A percentile compares a stretch with the other conserved stretches of the same genome.
Evolutionary conservation across 73 alveolate genomes (phyloP).

Genomic region (Breviolum minutum): DNA sequence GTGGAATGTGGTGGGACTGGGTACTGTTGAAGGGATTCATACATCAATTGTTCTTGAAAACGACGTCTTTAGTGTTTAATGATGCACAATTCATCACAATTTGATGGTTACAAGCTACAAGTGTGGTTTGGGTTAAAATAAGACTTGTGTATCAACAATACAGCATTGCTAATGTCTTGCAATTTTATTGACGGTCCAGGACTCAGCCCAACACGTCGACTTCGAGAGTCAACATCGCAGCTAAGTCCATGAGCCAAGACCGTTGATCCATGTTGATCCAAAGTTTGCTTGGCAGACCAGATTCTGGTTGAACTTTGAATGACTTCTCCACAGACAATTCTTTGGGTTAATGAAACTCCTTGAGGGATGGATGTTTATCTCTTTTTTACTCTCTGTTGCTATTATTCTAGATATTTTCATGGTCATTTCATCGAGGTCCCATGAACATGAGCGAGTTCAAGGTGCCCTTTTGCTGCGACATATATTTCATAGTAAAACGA

Average conservation of each 20-base stretch:
- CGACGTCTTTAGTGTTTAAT: no score
- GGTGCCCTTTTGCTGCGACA: neutral
- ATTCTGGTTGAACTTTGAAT: neutral
- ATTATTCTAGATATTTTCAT: no score
- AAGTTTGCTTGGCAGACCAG: neutral
- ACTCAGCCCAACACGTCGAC: conserved; percentile 38
- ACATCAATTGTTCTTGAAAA: no score
- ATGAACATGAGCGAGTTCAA: conserved; percentile 48
- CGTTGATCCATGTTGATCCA: neutral
- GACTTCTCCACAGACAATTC: neutral
- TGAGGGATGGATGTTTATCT: no score
- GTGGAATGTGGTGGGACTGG: no score
- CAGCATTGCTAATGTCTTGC: neutral
- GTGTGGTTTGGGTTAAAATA: neutral
- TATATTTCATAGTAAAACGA: neutral
- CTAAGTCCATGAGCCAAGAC: conserved; percentile 7
- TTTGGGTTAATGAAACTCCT: no score
- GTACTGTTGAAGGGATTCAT: no score
- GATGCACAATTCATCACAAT: no score
- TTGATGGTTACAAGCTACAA: neutral
- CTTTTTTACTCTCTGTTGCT: no score
- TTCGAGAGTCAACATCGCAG: conserved; percentile 36
- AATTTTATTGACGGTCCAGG: neutral
- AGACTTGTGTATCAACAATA: neutral
- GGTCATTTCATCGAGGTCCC: neutral